A percentile compares a stretch with the other conserved stretches of the same genome.
Conservation (phyloP, 805 yeast species). For the Lipomyces chichibuensis region DNA sequence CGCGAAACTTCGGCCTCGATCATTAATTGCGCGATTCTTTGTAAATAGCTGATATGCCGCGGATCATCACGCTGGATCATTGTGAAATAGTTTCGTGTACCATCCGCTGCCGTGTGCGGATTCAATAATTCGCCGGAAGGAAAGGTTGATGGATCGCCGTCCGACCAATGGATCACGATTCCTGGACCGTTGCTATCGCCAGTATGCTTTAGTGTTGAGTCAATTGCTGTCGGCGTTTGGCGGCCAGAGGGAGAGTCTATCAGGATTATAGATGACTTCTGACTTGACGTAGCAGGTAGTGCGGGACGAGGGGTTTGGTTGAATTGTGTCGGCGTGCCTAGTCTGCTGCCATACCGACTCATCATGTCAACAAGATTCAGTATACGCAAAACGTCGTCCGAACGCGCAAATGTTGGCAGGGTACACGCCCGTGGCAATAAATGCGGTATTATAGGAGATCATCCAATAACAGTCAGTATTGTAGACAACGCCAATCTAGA, state of each 20-base stretch:
- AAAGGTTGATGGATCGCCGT: conserved; percentile 14
- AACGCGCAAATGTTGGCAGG: not conserved
- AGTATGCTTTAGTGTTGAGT: not conserved
- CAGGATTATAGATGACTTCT: not conserved
- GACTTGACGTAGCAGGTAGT: not conserved
- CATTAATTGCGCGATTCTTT: not conserved
- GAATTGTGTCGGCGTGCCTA: not conserved
- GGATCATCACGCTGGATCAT: not conserved
- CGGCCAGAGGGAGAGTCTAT: not conserved
- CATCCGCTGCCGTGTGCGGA: conserved; percentile 7
- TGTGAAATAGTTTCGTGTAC: conserved; percentile 7
- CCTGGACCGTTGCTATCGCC: not conserved
- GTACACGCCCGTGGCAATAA: not conserved
- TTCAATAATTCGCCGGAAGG: conserved; percentile 16
- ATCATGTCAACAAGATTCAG: not conserved
- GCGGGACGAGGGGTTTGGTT: not conserved
- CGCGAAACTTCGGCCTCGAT: not conserved
- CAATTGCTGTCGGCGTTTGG: not conserved
- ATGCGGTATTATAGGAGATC: not conserved
- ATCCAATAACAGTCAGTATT: not conserved
- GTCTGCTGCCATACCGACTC: not conserved
- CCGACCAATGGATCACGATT: conserved; percentile 18
- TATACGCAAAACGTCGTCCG: not conserved
- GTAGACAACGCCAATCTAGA: not conserved
- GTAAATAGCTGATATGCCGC: not conserved